Evolutionary conservation across 228 moss, liverwort and hornwort genomes (phyloP).

Genomic region (Sphagnum fallax): DNA sequence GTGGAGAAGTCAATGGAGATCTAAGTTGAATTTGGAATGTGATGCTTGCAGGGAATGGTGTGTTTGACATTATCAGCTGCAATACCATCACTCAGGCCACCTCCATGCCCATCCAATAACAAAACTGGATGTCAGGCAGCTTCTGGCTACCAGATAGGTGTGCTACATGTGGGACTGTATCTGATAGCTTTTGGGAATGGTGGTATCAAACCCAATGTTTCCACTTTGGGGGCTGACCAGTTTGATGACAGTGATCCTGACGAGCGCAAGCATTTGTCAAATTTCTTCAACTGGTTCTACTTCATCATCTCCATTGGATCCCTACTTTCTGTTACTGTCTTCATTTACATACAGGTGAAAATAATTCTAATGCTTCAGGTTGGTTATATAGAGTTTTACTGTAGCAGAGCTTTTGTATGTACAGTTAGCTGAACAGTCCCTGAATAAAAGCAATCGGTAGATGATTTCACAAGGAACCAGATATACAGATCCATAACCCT

Average conservation of each 20-base stretch:
- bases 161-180: constrained; percentile 50
- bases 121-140: constrained; percentile 37
- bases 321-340: constrained; percentile 60
- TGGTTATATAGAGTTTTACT: no score
- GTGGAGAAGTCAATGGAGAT: no score
- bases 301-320: constrained; percentile 65
- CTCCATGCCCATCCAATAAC: constrained; percentile 27
- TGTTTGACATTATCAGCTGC: constrained; percentile 50
- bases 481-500: no score
- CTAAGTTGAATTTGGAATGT: background rate
- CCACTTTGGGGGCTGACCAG: constrained; percentile 61
- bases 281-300: constrained; percentile 76
- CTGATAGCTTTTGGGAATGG: constrained; percentile 60
- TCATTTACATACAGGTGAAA: constrained; percentile 58
- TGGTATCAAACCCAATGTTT: constrained; percentile 62
- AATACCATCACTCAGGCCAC: constrained; percentile 32
- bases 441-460: no score
- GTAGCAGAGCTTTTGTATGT: no score
- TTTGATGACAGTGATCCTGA: constrained; percentile 49
- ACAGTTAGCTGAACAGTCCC: no score
- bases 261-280: constrained; percentile 52
- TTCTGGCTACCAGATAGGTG: constrained; percentile 25
- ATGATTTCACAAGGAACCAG: no score
- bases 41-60: constrained; percentile 36
- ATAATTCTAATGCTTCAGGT: background rate